Percentiles rank a stretch among this genome's conserved stretches.
These are phyloP conservation scores for Claviceps fusiformis DNA, from an alignment of 2,329 filamentous ascomycete genomes.

Conservation along the genomic window DNA sequence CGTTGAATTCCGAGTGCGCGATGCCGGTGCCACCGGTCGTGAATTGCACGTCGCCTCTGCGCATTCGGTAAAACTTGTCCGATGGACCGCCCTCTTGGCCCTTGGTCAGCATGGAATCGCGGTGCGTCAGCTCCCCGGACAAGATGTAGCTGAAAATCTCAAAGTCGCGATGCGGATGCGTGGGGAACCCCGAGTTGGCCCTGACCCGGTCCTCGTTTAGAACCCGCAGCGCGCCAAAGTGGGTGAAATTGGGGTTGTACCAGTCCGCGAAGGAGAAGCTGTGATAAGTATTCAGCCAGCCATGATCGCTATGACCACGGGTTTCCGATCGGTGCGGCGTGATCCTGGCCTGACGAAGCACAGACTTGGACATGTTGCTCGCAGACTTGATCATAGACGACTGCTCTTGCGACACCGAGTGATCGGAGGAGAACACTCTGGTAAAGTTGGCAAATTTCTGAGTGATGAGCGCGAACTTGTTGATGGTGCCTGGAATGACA, in stretches of 20 bases:
- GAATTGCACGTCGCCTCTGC: constrained; percentile 75
- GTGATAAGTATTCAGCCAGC: constrained; percentile 80
- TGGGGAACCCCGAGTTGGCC: constrained; percentile 63
- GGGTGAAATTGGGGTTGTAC: constrained; percentile 52
- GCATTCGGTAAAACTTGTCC: constrained; percentile 57
- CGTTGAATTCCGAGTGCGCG: constrained; percentile 71
- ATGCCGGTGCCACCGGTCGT: constrained; percentile 75
- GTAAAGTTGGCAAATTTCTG: constrained; percentile 6
- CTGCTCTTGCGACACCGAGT: constrained; percentile 4
- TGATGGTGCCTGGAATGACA: constrained; percentile 9
- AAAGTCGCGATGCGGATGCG: constrained; percentile 73
- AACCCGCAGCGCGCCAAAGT: constrained; percentile 66
- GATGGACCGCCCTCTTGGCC: constrained; percentile 43
- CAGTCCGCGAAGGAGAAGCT: constrained; percentile 69
- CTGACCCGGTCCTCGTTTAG: constrained; percentile 81
- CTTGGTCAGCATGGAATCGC: constrained; percentile 70
- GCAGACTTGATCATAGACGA: constrained; percentile 21
- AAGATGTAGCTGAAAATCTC: constrained; percentile 85
- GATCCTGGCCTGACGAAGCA: constrained; percentile 55
- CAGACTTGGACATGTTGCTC: constrained; percentile 44
- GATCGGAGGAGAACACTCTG: constrained; percentile 1
- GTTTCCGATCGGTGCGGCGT: constrained; percentile 56
- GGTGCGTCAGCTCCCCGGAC: constrained; percentile 74
- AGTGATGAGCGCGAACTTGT: constrained; percentile 5
- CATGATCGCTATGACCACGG: constrained; percentile 68